Evolutionary conservation across 495 filamentous ascomycete species (phyloP), one percentile per base, ranked within the genome.

Genomic region (Halenospora varia): DNA sequence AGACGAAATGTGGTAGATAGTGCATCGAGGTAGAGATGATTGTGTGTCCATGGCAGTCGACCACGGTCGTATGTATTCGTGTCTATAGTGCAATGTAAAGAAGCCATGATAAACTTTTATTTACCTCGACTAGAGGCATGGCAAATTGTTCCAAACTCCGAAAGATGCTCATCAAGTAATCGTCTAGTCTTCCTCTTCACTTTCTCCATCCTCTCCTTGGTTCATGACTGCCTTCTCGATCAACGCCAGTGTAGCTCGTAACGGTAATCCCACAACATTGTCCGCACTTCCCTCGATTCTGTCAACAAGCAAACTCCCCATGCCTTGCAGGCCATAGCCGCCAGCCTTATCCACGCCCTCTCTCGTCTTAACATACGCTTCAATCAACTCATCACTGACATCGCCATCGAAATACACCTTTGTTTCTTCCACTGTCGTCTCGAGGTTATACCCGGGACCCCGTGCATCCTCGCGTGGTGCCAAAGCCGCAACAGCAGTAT

Each of bases 311-410:
- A 78, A 69, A 1, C 84, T 82, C n/a, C 90, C 94, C 2, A 93
- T 68, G 2, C 92, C 92, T 71, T 98, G 94, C 44, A 97, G 77
- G 10, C 90, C 95, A 73, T 98, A 98, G 0, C 94, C 95, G 1
- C 94, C 94, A 0, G 94, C 95, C 78, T 97, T 98, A 72, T 98
- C 94, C 22, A 78, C 90, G 1, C 95, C 94, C 75, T 98, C 95
- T 42, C 95, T 77, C 29, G 93, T 97, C 57, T 77, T 77, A 55
- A 98, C 92, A 76, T 98, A 98, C 23, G 85, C 82, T 68, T 88
- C 70, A 25, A 98, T 83, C 72, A 96, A 65, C 22, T 96, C 92
- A 70, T 97, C 90, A 56, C 82, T 84, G 24, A 88, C 85, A 45
- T 76, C 78, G 49, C 72, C 74, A 69, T 86, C 87, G 73, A 98